Conservation (phyloP, 2,329 filamentous ascomycete genomes). For the Akanthomyces uredinophilus region DNA sequence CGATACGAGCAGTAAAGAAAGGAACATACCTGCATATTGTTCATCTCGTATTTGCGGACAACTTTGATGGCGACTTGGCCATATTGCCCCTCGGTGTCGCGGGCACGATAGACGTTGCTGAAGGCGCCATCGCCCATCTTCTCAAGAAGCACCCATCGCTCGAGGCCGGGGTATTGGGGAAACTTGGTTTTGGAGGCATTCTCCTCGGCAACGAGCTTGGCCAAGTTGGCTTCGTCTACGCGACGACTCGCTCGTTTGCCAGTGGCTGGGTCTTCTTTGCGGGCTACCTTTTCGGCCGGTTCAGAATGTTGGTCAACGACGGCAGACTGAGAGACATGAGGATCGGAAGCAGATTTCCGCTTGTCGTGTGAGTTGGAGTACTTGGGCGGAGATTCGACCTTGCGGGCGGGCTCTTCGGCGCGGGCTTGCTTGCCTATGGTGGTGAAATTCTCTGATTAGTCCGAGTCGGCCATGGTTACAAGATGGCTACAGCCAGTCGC, state of each 20-base stretch:
- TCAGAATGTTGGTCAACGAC: conserved; percentile 59
- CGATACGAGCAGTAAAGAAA: not conserved
- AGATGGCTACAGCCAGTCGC: not conserved
- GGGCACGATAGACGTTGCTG: conserved; percentile 94
- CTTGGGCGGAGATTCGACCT: conserved; percentile 47
- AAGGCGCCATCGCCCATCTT: conserved; percentile 98
- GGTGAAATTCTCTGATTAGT: conserved; percentile 7
- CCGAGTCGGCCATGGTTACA: not conserved
- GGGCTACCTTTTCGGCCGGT: conserved; percentile 50
- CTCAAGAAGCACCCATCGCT: conserved; percentile 74
- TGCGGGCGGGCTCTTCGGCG: conserved; percentile 49
- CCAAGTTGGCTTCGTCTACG: conserved; percentile 64
- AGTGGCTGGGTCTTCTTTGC: conserved; percentile 24
- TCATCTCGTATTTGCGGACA: conserved; percentile 98
- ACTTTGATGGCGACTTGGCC: conserved; percentile 96
- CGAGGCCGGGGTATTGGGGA: conserved; percentile 51
- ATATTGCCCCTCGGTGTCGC: conserved; percentile 64
- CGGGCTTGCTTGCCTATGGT: conserved; percentile 78
- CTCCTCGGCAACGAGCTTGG: conserved; percentile 86
- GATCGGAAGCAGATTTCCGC: conserved; percentile 47
- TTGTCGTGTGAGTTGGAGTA: conserved; percentile 50
- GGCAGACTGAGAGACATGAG: conserved; percentile 62
- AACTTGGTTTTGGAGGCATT: conserved; percentile 80
- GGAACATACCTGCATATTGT: conserved; percentile 87
- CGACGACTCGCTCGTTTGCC: conserved; percentile 28